Base-by-base conservation (phyloP, 2,329 filamentous ascomycete genomes). In the Stromatinia cepivora region DNA sequence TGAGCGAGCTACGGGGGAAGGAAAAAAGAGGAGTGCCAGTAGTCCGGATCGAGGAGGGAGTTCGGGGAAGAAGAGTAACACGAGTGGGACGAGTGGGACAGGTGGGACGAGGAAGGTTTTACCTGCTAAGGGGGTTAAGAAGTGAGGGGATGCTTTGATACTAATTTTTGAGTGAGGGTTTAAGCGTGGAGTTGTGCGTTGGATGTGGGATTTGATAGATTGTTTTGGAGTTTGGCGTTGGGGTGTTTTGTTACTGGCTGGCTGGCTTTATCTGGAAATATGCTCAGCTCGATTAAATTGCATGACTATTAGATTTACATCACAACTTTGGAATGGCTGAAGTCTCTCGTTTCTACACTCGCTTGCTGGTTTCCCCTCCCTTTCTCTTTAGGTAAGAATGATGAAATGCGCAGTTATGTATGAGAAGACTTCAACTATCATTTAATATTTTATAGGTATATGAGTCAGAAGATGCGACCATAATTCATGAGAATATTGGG, bases 321-420 rank as follows among this genome's bases (percentile, higher is more conserved):
- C 4, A 7, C 1, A n/a, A 39, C 0, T 4, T 39, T 6, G 6
- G 4, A 8, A 6, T 22, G 7, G 5, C 10, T n/a, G 22, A n/a
- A 57, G 5, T 34, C 7, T 15, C 22, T 36, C 11, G 5, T 34
- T 56, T 31, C 3, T 36, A 15, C 20, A 4, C 13, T 36, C 31
- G 34, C 31, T 20, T 22, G 9, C 22, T 36, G 2, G 7, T 15
- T 39, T 34, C 8, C 54, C 4, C 10, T 15, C 9, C 10, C 36
- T 6, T 17, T 42, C 17, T 17, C 39, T 42, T 57, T n/a, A 3
- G 11, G 54, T 36, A 20, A 15, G 15, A 39, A 36, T 9, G 11
- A 39, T 4, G 31, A n/a, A n/a, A 36, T 36, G 8, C 13, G 25
- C 31, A 31, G 13, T 20, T 34, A 9, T 34, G 28, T 56, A 36